phyloP scores from a whole-genome alignment of 257 asterid species.

The Capsicum pubescens region DNA sequence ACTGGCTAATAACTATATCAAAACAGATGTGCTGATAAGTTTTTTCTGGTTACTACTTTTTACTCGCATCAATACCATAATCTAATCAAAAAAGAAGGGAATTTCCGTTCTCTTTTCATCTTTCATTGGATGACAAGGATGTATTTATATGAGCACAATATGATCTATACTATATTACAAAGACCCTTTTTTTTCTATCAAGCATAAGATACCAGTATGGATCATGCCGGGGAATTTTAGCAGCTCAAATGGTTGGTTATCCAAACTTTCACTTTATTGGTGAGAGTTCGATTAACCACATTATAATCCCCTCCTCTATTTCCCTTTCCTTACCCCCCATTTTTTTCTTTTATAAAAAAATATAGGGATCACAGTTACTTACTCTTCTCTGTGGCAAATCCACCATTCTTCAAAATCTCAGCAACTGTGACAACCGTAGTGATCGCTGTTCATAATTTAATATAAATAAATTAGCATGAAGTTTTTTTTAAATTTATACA shows the following conservation, averaged over 20 bases:
- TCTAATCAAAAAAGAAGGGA: too few species aligned
- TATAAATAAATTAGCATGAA: neutral
- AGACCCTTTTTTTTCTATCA: neutral
- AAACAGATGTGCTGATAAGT: too few species aligned
- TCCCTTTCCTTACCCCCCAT: too few species aligned
- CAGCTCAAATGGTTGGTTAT: too few species aligned
- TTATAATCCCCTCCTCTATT: too few species aligned
- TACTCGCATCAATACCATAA: too few species aligned
- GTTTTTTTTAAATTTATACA: neutral
- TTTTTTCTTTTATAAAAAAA: too few species aligned
- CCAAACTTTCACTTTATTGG: too few species aligned
- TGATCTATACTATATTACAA: neutral
- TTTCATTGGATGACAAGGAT: neutral
- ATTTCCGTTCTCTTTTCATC: neutral
- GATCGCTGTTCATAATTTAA: constrained; percentile 60
- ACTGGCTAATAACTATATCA: too few species aligned
- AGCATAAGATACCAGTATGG: neutral
- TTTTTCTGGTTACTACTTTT: too few species aligned
- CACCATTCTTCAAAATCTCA: constrained; percentile 87
- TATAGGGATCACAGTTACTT: constrained; percentile 32
- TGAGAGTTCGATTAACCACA: too few species aligned
- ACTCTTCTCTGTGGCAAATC: constrained; percentile 87
- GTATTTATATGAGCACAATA: neutral
- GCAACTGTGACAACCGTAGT: constrained; percentile 91
- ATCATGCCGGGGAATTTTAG: neutral